Percentiles rank a stretch among this genome's conserved stretches.
These are phyloP conservation scores for Diphasiastrum complanatum DNA, from an alignment of 83 land plant genomes.

Conservation along the genomic window DNA sequence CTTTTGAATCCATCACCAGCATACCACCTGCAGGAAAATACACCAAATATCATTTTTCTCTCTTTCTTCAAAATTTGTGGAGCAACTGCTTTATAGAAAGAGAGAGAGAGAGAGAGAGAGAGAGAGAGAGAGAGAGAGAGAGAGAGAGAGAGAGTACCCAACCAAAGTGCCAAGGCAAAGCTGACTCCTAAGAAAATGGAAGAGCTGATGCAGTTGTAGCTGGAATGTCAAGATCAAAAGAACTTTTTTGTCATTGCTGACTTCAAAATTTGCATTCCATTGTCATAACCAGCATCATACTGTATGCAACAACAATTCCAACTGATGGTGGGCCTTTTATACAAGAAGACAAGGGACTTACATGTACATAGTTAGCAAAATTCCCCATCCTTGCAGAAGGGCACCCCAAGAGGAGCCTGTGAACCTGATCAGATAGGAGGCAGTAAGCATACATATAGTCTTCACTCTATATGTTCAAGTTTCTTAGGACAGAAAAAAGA, in stretches of 20 bases:
- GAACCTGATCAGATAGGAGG: conserved; percentile 48
- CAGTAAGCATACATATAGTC: not conserved
- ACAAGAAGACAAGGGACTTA: conserved; percentile 22
- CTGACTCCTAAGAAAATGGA: conserved; percentile 54
- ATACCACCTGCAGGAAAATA: conserved; percentile 8
- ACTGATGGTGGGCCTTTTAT: not conserved
- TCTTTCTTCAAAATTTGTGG: not conserved
- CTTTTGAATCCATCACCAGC: conserved; percentile 20
- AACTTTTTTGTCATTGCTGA: not conserved
- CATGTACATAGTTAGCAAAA: conserved; percentile 62
- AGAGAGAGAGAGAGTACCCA: conserved; percentile 32
- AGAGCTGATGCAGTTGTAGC: conserved; percentile 45
- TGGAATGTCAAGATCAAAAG: conserved; percentile 17
- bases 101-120: not conserved
- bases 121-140: not conserved
- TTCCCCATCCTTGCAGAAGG: conserved; percentile 72
- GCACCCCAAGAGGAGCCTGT: conserved; percentile 81
- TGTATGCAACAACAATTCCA: not conserved
- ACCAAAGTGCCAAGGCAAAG: conserved; percentile 36
- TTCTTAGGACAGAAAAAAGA: not conserved
- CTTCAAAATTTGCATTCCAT: not conserved
- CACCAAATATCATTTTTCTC: not conserved
- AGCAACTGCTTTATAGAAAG: not conserved
- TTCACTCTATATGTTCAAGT: not conserved
- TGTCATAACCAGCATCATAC: not conserved